A percentile compares a stretch with the other conserved stretches of the same genome.
Conservation (phyloP, 2,329 filamentous ascomycete genomes). For the Xylaria arbuscula region DNA sequence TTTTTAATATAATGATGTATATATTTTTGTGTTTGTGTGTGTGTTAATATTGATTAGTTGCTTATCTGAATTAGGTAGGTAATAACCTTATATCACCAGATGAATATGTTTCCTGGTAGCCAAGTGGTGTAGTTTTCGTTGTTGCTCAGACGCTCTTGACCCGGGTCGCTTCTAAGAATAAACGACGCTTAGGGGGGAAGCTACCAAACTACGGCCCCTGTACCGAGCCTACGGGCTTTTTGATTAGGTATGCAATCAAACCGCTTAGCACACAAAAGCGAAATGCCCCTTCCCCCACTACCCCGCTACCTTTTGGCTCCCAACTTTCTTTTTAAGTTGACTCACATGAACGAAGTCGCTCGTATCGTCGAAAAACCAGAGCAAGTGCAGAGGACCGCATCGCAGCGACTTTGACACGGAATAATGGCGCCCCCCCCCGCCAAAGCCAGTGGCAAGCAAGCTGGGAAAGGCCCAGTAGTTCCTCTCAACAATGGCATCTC, state of each 20-base stretch:
- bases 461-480: conserved; percentile 7
- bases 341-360: conserved; percentile 7
- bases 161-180: no score
- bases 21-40: not conserved
- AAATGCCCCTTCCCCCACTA: conserved; percentile 18
- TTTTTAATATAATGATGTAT: not conserved
- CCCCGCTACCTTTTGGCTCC: conserved; percentile 20
- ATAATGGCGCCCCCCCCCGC: conserved; percentile 20
- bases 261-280: not conserved
- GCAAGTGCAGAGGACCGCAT: conserved; percentile 6
- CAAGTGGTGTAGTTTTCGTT: no score
- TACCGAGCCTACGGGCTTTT: no score
- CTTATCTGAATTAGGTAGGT: no score
- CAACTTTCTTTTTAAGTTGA: conserved; percentile 27
- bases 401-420: not conserved
- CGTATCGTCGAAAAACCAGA: not conserved
- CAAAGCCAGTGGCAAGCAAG: conserved; percentile 14
- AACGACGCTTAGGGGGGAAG: no score
- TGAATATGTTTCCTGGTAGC: no score
- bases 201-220: no score
- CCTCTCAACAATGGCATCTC: conserved; percentile 32
- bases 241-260: not conserved
- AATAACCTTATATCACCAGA: no score
- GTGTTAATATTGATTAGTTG: not conserved
- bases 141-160: no score